Evolutionary conservation across 805 yeast genomes (phyloP), one percentile per base, ranked within the genome.

Genomic region (Priceomyces castillae): DNA sequence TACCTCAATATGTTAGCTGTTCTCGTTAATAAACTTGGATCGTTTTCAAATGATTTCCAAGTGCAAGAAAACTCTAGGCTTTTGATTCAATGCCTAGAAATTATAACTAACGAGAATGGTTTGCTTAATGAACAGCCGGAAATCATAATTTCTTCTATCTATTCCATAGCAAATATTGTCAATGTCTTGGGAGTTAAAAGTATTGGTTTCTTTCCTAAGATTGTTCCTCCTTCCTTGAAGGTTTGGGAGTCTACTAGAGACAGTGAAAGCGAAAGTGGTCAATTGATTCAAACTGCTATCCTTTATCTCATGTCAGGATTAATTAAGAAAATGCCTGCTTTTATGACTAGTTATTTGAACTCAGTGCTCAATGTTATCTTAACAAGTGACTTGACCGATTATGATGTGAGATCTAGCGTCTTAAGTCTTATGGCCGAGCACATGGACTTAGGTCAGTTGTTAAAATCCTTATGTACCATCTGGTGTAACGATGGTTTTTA

Each of bases 251-350:
- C 61, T 7, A 66, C 75, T 11, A 38, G 22, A n/a, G 44, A 37
- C 22, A 59, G 53, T 9, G 65, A 58, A 12, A 68, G 60, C 12
- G 62, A 54, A 11, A 43, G 49, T 30, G 53, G 61, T 37, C 53
- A 52, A 46, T 61, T 80, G 45, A 59, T 89, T 28, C 94, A 89
- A 59, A 71, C 87, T 12, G 79, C 97, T 0, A 74, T 84, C 12
- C 65, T 88, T 46, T 77, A 88, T 28, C 69, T 92, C 36, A 73
- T 87, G 43, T 81, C 96, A 4, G 78, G 90, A 35, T 72, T 88
- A 56, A 69, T 90, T 39, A 87, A 84, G 64, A 81, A 87, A 53
- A 82, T 94, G 51, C 97, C 99, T 28, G 83, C 86, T 9, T 92
- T 92, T 59, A 76, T 92, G 65, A 70, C 80, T 34, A 80, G 92